Conservation (phyloP, 805 yeast species). For the Yamadazyma endophytica region DNA sequence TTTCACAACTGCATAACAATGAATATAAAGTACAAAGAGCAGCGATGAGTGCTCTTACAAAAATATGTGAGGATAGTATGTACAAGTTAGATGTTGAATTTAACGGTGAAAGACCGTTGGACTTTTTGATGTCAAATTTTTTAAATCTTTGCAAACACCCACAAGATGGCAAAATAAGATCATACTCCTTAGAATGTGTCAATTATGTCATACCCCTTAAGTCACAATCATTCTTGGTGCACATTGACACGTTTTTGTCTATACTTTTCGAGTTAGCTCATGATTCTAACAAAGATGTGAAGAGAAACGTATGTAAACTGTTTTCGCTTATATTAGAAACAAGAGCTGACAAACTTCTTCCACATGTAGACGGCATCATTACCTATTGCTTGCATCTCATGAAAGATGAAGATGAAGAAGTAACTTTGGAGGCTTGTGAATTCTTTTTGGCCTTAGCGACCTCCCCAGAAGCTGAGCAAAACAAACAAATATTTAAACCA, state of each 20-base stretch:
- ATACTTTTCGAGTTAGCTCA: slow-evolving; percentile 68
- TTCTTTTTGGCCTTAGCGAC: slow-evolving; percentile 75
- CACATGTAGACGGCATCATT: slow-evolving; percentile 83
- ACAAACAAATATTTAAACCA: slow-evolving; percentile 42
- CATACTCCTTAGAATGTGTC: slow-evolving; percentile 65
- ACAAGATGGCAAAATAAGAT: slow-evolving; percentile 47
- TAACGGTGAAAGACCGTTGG: slow-evolving; percentile 64
- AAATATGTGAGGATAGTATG: slow-evolving; percentile 87
- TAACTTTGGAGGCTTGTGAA: slow-evolving; percentile 90
- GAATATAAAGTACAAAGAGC: slow-evolving; percentile 52
- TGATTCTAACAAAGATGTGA: slow-evolving; percentile 54
- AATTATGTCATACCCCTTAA: slow-evolving; percentile 71
- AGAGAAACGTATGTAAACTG: slow-evolving; percentile 73
- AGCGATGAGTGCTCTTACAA: slow-evolving; percentile 74
- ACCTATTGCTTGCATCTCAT: slow-evolving; percentile 79
- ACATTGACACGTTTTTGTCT: slow-evolving; percentile 61
- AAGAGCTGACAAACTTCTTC: slow-evolving; percentile 73
- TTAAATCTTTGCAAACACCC: slow-evolving; percentile 34
- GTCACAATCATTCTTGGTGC: slow-evolving; percentile 59
- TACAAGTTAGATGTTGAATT: slow-evolving; percentile 59
- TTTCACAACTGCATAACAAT: slow-evolving; percentile 13
- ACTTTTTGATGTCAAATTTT: slow-evolving; percentile 62
- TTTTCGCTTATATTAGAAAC: slow-evolving; percentile 68
- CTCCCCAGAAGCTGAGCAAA: slow-evolving; percentile 45
- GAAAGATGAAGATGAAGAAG: slow-evolving; percentile 60